These are phyloP conservation scores for Ambrosia trifida DNA, from an alignment of 129 eudicot species.

Conservation along the genomic window DNA sequence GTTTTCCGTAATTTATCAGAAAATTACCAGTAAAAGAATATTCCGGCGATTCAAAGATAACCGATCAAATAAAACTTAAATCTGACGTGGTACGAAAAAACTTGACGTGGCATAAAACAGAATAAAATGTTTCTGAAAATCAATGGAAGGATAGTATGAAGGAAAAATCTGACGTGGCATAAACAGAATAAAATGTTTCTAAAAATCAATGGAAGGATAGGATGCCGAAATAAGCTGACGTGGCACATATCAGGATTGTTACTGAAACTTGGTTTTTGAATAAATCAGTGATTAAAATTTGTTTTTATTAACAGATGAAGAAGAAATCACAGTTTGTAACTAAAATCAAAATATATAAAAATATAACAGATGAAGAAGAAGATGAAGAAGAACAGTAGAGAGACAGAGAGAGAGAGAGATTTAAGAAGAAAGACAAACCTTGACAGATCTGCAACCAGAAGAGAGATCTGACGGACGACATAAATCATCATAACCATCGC, in stretches of 20 bases:
- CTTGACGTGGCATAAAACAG: no score
- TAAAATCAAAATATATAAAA: no score
- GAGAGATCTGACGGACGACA: slow-evolving; percentile 44
- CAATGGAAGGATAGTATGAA: not conserved
- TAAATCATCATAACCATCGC: slow-evolving; percentile 46
- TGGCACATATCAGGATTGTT: slow-evolving; percentile 20
- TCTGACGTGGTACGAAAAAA: no score
- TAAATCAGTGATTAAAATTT: no score
- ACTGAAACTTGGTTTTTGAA: no score
- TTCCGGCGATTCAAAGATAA: not conserved
- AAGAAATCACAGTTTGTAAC: no score
- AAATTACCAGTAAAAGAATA: slow-evolving; percentile 19
- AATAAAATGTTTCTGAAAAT: no score
- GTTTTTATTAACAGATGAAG: not conserved
- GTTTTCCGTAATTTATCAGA: slow-evolving; percentile 13
- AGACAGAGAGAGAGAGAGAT: slow-evolving; percentile 7
- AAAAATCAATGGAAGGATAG: not conserved
- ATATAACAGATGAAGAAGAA: not conserved
- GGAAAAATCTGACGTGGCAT: no score
- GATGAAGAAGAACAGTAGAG: not conserved
- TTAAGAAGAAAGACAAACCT: slow-evolving; percentile 40
- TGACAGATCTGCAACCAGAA: slow-evolving; percentile 51
- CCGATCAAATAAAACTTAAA: not conserved
- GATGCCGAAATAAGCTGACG: slow-evolving; percentile 15
- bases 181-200: no score